Conservation (phyloP, 176 grass and related monocot genomes). For the Poa pratensis region DNA sequence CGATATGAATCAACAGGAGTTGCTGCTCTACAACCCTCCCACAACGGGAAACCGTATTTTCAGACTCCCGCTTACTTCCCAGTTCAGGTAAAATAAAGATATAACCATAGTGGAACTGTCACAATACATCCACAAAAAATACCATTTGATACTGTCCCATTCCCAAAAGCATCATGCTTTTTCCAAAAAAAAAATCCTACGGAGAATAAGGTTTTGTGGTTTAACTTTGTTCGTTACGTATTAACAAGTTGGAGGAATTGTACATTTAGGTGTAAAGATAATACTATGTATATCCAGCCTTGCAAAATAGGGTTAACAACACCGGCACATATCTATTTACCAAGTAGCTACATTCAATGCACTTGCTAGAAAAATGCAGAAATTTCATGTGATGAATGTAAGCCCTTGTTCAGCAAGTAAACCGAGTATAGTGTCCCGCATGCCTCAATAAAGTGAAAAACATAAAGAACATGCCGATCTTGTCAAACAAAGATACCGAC, state of each 20-base stretch:
- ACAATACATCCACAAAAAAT: slow-evolving; percentile 27
- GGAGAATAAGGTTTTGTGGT: neutral
- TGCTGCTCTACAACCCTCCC: slow-evolving; percentile 55
- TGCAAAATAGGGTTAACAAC: slow-evolving; percentile 24
- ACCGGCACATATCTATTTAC: neutral
- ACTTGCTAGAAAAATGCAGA: slow-evolving; percentile 16
- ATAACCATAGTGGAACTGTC: neutral
- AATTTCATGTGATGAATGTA: slow-evolving; percentile 25
- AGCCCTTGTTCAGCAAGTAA: slow-evolving; percentile 3
- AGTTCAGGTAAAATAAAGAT: slow-evolving; percentile 60
- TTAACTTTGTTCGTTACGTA: neutral
- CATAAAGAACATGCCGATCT: neutral
- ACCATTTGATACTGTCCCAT: neutral
- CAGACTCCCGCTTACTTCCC: slow-evolving; percentile 67
- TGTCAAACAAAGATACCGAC: neutral
- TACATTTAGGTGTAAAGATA: neutral
- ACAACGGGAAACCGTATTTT: slow-evolving; percentile 37
- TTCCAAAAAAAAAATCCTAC: slow-evolving; percentile 31
- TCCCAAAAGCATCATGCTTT: slow-evolving; percentile 30
- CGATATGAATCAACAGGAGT: slow-evolving; percentile 57
- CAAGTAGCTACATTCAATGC: neutral
- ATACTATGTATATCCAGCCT: slow-evolving; percentile 15
- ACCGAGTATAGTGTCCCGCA: neutral
- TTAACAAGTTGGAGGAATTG: neutral
- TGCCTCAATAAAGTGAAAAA: slow-evolving; percentile 33